These are phyloP conservation scores for Helicocarpus griseus DNA, from an alignment of 2,329 filamentous ascomycete species.

Conservation along the genomic window DNA sequence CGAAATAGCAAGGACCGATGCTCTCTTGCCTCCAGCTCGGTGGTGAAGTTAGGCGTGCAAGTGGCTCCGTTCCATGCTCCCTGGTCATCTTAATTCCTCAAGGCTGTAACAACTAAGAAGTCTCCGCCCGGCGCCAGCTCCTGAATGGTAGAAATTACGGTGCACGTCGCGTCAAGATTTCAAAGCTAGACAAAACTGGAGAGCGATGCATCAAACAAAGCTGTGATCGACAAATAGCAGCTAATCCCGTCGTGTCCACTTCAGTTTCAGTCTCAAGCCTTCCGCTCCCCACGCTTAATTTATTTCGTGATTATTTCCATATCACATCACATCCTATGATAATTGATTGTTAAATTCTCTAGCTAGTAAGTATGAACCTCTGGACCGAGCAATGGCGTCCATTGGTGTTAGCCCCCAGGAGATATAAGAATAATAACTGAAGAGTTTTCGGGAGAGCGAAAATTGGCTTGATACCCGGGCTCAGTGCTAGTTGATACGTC, in stretches of 20 bases:
- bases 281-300: background rate
- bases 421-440: background rate
- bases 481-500: background rate
- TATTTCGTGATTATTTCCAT: background rate
- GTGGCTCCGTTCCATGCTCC: constrained; percentile 1
- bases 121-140: constrained; percentile 2
- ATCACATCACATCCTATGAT: background rate
- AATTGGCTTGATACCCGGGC: background rate
- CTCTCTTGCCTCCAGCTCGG: background rate
- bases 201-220: constrained; percentile 1
- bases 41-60: background rate
- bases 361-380: background rate
- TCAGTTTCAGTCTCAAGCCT: constrained; percentile 1
- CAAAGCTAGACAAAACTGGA: background rate
- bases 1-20: background rate
- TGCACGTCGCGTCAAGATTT: constrained; percentile 1
- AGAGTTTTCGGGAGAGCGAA: background rate
- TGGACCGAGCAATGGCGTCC: background rate
- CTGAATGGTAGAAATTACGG: constrained; percentile 3
- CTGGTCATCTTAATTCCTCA: constrained; percentile 5
- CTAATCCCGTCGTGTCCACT: background rate
- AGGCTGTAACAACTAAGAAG: constrained; percentile 2
- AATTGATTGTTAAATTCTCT: background rate
- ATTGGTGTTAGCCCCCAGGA: background rate
- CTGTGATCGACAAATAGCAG: constrained; percentile 2